Conservation (phyloP, 2,329 filamentous ascomycete species). For the Xylariomycetidae sp. region DNA sequence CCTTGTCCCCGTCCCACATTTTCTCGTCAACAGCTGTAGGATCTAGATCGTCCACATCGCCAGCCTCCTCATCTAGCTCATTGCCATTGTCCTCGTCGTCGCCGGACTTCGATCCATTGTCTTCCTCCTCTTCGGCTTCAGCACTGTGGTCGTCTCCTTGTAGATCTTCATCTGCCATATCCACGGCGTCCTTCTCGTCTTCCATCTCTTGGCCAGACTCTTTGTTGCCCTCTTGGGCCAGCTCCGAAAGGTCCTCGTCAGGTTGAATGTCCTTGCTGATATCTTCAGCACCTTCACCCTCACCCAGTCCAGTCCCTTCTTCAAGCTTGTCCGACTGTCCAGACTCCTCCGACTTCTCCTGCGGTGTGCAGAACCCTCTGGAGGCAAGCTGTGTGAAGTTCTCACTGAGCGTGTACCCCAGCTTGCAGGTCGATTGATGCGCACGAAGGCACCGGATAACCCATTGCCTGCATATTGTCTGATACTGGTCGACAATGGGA, state of each 20-base stretch:
- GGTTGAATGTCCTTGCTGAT: constrained; percentile 95
- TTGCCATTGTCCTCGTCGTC: constrained; percentile 60
- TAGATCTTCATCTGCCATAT: constrained; percentile 87
- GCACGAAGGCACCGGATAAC: constrained; percentile 54
- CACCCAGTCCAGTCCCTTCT: constrained; percentile 85
- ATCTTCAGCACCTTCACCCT: constrained; percentile 91
- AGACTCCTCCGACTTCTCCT: constrained; percentile 68
- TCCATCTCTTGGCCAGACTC: constrained; percentile 62
- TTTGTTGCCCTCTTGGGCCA: constrained; percentile 77
- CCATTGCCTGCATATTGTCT: constrained; percentile 51
- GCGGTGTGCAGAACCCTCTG: constrained; percentile 86
- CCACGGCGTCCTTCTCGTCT: constrained; percentile 78
- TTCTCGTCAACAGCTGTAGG: constrained; percentile 92
- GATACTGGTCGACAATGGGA: constrained; percentile 73
- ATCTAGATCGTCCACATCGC: constrained; percentile 86
- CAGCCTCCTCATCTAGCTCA: constrained; percentile 85
- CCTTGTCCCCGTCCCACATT: constrained; percentile 89
- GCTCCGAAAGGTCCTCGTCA: constrained; percentile 86
- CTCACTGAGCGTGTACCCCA: constrained; percentile 69
- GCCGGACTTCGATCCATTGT: constrained; percentile 54
- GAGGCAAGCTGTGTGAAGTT: constrained; percentile 73
- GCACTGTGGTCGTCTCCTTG: constrained; percentile 72
- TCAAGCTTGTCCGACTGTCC: constrained; percentile 75
- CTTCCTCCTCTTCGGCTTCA: constrained; percentile 56
- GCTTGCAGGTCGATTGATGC: constrained; percentile 65